Percentiles rank a stretch among this genome's conserved stretches.
Evolutionary conservation across 2,329 filamentous ascomycete species (phyloP).

Genomic region (Cladosporium austrohemisphaericum): DNA sequence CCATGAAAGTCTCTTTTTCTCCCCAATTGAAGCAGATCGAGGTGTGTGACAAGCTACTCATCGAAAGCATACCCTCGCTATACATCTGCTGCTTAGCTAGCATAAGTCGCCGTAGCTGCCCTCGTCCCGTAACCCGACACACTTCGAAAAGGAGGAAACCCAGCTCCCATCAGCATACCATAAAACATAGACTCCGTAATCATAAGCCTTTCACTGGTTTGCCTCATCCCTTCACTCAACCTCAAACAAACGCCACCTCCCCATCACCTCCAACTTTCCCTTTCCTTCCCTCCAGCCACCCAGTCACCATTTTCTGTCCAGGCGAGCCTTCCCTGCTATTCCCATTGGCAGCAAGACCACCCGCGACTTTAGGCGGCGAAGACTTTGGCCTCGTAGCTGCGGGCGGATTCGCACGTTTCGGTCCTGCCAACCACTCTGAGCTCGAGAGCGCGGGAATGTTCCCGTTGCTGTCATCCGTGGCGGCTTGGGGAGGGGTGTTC

Average conservation of each 20-base stretch:
- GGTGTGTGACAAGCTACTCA: too few relatives aligned
- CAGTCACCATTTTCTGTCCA: conserved; percentile 28
- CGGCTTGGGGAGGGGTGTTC: conserved; percentile 17
- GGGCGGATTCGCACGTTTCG: conserved; percentile 16
- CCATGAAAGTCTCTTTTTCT: too few relatives aligned
- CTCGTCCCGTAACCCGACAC: too few relatives aligned
- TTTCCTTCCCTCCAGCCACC: conserved; percentile 28
- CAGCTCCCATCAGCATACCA: too few relatives aligned
- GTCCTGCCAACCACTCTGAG: conserved; percentile 31
- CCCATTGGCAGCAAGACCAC: conserved; percentile 7
- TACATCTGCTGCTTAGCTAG: too few relatives aligned
- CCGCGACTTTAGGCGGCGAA: neutral
- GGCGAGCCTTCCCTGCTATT: conserved; percentile 20
- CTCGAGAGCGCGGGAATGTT: conserved; percentile 26
- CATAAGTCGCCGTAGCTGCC: too few relatives aligned
- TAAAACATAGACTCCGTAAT: too few relatives aligned
- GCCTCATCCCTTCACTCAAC: too few relatives aligned
- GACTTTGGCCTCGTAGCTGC: conserved; percentile 14
- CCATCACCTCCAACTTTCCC: conserved; percentile 18
- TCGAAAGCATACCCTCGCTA: too few relatives aligned
- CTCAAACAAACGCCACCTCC: conserved; percentile 25
- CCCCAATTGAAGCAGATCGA: too few relatives aligned
- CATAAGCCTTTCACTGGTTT: too few relatives aligned
- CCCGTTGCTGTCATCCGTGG: conserved; percentile 2
- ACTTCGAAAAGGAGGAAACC: too few relatives aligned